Percentiles rank a stretch among this genome's conserved stretches.
These are phyloP conservation scores for Lophiotrema nucula DNA, from an alignment of 495 filamentous ascomycete species.

Conservation along the genomic window DNA sequence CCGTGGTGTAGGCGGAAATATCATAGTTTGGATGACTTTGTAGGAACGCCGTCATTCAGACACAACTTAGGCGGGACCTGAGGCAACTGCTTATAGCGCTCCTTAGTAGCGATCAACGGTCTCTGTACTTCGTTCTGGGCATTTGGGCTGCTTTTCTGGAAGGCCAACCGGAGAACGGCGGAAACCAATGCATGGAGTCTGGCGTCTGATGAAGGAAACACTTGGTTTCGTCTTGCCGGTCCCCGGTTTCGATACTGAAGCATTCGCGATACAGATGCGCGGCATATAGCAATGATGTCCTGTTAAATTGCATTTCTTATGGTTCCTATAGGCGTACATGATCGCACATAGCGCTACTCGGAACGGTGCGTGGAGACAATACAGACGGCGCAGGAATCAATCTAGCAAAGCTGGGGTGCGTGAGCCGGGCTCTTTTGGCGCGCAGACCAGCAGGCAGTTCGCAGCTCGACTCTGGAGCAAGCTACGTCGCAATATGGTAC, in stretches of 20 bases:
- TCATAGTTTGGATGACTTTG: background rate
- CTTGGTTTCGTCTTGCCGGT: slow-evolving; percentile 14
- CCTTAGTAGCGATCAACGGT: too few relatives aligned
- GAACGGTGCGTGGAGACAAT: background rate
- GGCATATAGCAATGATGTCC: background rate
- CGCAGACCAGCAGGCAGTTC: slow-evolving; percentile 3
- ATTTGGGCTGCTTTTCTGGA: too few relatives aligned
- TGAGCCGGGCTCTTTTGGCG: background rate
- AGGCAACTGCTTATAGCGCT: too few relatives aligned
- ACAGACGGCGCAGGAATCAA: background rate
- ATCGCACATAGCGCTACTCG: background rate
- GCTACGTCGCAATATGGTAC: slow-evolving; percentile 13
- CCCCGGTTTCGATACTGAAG: background rate
- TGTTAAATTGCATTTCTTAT: background rate
- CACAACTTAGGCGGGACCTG: too few relatives aligned
- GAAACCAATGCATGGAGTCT: slow-evolving; percentile 6
- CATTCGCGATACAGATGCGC: background rate
- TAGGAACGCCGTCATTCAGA: too few relatives aligned
- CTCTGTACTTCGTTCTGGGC: too few relatives aligned
- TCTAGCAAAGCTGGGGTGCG: slow-evolving; percentile 3
- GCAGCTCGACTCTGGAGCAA: background rate
- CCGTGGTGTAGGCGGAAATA: background rate
- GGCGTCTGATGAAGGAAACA: background rate
- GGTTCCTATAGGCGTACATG: background rate
- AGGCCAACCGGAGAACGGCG: background rate